Percentiles rank a stretch among this genome's conserved stretches.
Conservation (phyloP, 2,329 filamentous ascomycete species). For the Pezicula carpinea region DNA sequence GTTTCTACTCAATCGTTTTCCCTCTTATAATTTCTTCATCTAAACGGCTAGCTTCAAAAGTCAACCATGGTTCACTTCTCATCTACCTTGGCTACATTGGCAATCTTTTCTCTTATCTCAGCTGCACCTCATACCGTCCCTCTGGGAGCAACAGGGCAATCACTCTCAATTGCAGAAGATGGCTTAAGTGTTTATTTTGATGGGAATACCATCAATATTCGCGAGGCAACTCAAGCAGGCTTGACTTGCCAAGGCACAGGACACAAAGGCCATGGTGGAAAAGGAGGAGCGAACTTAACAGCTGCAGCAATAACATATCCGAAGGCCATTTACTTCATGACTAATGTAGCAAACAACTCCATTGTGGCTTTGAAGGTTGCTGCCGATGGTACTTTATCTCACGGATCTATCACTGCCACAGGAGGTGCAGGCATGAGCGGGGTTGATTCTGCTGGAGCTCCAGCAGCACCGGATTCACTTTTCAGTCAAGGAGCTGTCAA, state of each 20-base stretch:
- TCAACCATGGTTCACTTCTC: slow-evolving; percentile 5
- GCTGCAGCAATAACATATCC: slow-evolving; percentile 1
- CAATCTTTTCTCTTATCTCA: not conserved
- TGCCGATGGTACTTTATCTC: slow-evolving; percentile 40
- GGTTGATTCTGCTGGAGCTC: slow-evolving; percentile 33
- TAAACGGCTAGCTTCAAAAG: not conserved
- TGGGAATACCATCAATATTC: slow-evolving; percentile 8
- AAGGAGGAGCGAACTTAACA: not conserved
- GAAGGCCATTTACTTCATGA: slow-evolving; percentile 51
- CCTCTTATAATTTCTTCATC: no score
- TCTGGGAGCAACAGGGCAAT: slow-evolving; percentile 7
- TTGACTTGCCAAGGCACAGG: not conserved
- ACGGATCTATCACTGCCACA: slow-evolving; percentile 38
- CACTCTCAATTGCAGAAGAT: slow-evolving; percentile 11
- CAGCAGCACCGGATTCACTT: slow-evolving; percentile 45
- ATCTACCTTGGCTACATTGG: slow-evolving; percentile 1
- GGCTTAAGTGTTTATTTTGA: slow-evolving; percentile 8
- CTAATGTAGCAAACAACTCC: slow-evolving; percentile 44
- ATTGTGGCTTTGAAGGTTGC: slow-evolving; percentile 46
- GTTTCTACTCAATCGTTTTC: no score
- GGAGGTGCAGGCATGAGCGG: slow-evolving; percentile 41
- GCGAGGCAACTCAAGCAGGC: slow-evolving; percentile 4
- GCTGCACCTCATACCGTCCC: slow-evolving; percentile 7
- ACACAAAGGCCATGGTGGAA: no score
- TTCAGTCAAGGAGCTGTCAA: slow-evolving; percentile 46